Percentiles rank a stretch among this genome's conserved stretches.
These are phyloP conservation scores for Buxus sempervirens DNA, from an alignment of 164 flowering plant species.

Conservation along the genomic window DNA sequence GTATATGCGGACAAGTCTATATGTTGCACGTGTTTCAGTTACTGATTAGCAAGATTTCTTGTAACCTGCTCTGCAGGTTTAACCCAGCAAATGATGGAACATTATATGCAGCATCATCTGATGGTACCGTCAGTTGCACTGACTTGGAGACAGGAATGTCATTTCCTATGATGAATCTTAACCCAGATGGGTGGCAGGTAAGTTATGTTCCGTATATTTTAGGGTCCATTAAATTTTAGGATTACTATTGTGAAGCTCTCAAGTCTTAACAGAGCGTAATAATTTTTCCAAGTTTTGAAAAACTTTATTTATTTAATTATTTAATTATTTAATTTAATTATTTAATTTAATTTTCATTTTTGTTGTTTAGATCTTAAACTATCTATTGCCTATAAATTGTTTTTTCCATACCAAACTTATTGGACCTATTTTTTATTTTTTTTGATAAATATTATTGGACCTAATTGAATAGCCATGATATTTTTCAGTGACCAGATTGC, in stretches of 20 bases:
- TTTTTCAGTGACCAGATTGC: too few species aligned
- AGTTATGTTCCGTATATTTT: too few species aligned
- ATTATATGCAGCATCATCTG: constrained; percentile 82
- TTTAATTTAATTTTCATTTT: background rate
- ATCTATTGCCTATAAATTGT: background rate
- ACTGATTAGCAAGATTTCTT: background rate
- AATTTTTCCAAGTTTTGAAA: too few species aligned
- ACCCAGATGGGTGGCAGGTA: constrained; percentile 96
- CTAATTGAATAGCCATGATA: background rate
- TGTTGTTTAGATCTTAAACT: background rate
- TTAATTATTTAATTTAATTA: too few species aligned
- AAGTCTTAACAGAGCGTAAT: background rate
- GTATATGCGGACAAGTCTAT: background rate
- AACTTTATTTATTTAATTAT: too few species aligned
- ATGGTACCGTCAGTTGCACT: constrained; percentile 84
- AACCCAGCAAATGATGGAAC: constrained; percentile 68
- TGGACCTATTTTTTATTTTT: too few species aligned
- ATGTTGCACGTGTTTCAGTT: background rate
- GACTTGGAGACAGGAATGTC: constrained; percentile 89
- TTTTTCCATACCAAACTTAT: too few species aligned
- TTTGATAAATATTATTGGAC: too few species aligned
- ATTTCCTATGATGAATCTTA: constrained; percentile 61
- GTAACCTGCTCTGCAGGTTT: constrained; percentile 43
- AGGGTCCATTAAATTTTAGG: too few species aligned
- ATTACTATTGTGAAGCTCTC: too few species aligned